Evolutionary conservation across 2,329 filamentous ascomycete species (phyloP), one percentile per base, ranked within the genome.

Genomic region (Arthroderma sp.): DNA sequence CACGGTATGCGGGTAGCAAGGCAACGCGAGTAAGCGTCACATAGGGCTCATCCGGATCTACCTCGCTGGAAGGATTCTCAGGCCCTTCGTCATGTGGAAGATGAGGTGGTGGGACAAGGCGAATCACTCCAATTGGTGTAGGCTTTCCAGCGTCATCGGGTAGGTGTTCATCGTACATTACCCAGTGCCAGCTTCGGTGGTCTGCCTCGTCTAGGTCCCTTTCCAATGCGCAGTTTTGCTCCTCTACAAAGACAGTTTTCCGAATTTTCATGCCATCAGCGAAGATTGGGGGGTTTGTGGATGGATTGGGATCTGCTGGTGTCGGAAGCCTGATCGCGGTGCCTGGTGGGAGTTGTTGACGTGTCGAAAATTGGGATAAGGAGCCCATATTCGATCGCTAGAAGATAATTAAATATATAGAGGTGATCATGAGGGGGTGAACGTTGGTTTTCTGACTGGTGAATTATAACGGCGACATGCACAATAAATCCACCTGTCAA

Each of bases 121-220:
- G 78, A 48, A 94, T 74, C 1, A 83, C 86, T 5, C 82, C 86
- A 43, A 89, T 77, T 40, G 86, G 76, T 27, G 63, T 66, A 51
- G 59, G 15, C 68, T 72, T 44, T 61, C 66, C 29, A 10, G 29
- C 28, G 30, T 29, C 37, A 10, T 40, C 33, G 15, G 15, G 15
- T 22, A 22, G 15, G 31, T 29, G 36, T 10, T 73, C 78, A 40
- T 78, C 77, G 63, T 94, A 94, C n/a, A 81, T 70, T 29, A 94
- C 81, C 83, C 86, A 94, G 63, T 95, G 87, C 66, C 81, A 89
- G 53, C 78, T 81, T 32, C 84, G 75, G 1, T 73, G 53, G 61
- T 96, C 89, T 59, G 95, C 86, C 1, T 72, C 66, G 66, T 95
- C 89, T 52, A 86, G 73, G 62, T 96, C 88, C 51, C 78, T 76